Conservation (phyloP, 352 stramenopile genomes). For the Globisporangium nunn region DNA sequence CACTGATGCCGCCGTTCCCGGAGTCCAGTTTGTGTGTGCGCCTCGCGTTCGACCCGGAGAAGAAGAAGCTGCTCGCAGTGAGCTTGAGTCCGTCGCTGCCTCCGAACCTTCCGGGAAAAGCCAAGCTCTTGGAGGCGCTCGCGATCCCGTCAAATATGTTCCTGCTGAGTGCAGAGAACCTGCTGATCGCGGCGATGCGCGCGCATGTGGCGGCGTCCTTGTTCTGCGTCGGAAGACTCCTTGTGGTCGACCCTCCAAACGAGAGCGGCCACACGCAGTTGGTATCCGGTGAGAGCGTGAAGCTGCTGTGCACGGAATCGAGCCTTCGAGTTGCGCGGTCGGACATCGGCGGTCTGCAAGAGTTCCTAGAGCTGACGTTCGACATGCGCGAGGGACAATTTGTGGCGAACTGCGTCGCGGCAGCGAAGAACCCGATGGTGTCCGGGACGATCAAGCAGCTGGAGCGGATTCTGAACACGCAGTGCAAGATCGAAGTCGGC, state of each 20-base stretch:
- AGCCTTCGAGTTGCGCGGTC: slow-evolving; percentile 57
- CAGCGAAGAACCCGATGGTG: slow-evolving; percentile 51
- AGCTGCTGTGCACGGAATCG: slow-evolving; percentile 46
- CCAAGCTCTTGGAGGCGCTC: slow-evolving; percentile 45
- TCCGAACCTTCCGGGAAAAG: slow-evolving; percentile 49
- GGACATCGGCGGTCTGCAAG: slow-evolving; percentile 70
- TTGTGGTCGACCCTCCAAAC: slow-evolving; percentile 63
- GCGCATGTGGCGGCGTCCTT: slow-evolving; percentile 65
- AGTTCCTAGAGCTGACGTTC: slow-evolving; percentile 78
- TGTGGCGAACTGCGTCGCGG: slow-evolving; percentile 57
- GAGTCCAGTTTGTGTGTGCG: slow-evolving; percentile 69
- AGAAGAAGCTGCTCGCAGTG: slow-evolving; percentile 56
- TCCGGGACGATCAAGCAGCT: slow-evolving; percentile 47
- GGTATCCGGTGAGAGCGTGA: slow-evolving; percentile 64
- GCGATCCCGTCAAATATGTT: slow-evolving; percentile 76
- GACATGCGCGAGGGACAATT: slow-evolving; percentile 71
- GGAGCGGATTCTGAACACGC: slow-evolving; percentile 66
- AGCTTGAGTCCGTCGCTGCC: slow-evolving; percentile 57
- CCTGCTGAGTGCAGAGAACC: slow-evolving; percentile 60
- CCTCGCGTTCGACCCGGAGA: slow-evolving; percentile 47
- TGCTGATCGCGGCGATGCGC: slow-evolving; percentile 71
- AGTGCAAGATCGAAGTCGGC: slow-evolving; percentile 72
- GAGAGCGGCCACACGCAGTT: slow-evolving; percentile 48
- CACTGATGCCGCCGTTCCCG: slow-evolving; percentile 32
- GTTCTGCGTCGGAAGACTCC: slow-evolving; percentile 60